Evolutionary conservation across 2,329 filamentous ascomycete genomes (phyloP), one percentile per base, ranked within the genome.

Genomic region (Aspergillus uvarum): DNA sequence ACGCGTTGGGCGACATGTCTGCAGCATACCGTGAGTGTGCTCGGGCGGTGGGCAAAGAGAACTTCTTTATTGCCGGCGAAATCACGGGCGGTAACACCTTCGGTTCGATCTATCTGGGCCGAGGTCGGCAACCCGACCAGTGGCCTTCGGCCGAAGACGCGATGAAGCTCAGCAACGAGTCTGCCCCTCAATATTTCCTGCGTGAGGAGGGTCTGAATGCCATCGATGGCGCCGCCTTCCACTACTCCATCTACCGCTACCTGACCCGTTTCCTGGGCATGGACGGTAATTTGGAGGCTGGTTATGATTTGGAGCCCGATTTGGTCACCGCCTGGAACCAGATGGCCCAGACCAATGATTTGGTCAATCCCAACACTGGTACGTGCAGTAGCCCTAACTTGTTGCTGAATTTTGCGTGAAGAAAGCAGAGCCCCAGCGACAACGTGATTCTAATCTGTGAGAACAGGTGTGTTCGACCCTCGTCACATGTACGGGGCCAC

Each of bases 11-110:
- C 3, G 80, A 83, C 48, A 87, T 84, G 68, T 84, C 83, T 32
- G 74, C 78, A n/a, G 78, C 80, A 5, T 82, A 86, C 67, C 79
- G 86, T 22, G 74, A 81, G 35, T 88, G 86, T 66, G 86, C 85
- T 5, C 69, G 73, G 3, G 68, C 72, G 16, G 74, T 82, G 29
- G 83, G 83, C 42, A 88, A 88, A 68, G 68, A 81, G 0, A 88
- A 88, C 68, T 88, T 88, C 69, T 85, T 86, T 67, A 79, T 87
- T 10, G 80, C 83, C 1, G 86, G 86, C 47, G 86, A 88, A 74
- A 84, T 88, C 50, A 85, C 85, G 10, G 81, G 81, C 64, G 85
- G 85, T 42, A 85, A 87, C 62, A 82, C 79, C 2, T 81, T 86
- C 52, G 85, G 82, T 1, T 81, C 84, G 1, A 77, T 88, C 51